Evolutionary conservation across 208 protist genomes (phyloP), one percentile per base, ranked within the genome.

Genomic region (Crithidia mellificae): DNA sequence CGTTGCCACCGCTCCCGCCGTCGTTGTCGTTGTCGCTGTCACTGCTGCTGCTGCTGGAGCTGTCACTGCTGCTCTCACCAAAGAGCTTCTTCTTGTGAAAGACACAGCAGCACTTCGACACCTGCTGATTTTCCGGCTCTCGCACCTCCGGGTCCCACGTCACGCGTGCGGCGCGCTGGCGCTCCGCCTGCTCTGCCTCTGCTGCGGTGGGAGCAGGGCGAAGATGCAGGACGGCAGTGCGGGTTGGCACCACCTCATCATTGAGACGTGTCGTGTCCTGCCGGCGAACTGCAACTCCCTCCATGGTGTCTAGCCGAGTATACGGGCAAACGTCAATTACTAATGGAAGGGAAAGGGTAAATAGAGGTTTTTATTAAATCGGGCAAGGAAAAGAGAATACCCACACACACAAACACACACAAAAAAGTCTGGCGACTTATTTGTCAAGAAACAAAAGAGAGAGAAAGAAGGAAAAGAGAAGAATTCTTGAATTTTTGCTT

Each of bases 1-100:
- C n/a, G n/a, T 34, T 34, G 9, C 15, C 46, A 25, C 32, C 63
- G 24, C 43, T 20, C 5, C 25, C 53, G 14, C 30, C 54, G 8
- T 20, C 56, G 20, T 54, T 43, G 29, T 38, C 36, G 39, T 67
- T 72, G 49, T 12, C 34, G 68, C 68, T 47, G 25, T 52, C 32
- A 51, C 59, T 59, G 63, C 51, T 68, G 55, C 58, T 74, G 46
- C 74, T 88, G 27, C 63, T 75, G 47, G 72, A 83, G n/a, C 76
- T 74, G 29, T 85, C 78, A 54, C 83, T 90, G 64, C 85, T 89
- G 63, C 86, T 94, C 67, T 94, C 87, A 6, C 91, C 88, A 66
- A 96, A 96, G 17, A 93, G 59, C 57, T 87, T 87, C 68, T 91
- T 96, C 69, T 91, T 93, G 68, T 96, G 88, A 57, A 96, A 96